These are phyloP conservation scores for Fonsecaea multimorphosa DNA, from an alignment of 2,329 filamentous ascomycete genomes.

Conservation along the genomic window DNA sequence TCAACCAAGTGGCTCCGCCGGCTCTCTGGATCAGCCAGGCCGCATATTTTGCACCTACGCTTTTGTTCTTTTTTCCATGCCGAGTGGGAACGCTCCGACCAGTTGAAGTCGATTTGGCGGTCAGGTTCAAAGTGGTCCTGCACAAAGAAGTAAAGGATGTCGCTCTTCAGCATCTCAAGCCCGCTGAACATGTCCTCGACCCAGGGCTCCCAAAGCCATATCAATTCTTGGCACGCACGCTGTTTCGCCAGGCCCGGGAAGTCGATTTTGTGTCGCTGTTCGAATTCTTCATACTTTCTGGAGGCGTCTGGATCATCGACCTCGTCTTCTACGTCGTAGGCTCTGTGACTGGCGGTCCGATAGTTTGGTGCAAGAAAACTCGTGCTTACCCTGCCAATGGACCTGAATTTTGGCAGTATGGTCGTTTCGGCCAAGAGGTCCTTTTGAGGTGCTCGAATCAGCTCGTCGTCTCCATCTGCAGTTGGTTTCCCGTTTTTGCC, in stretches of 20 bases:
- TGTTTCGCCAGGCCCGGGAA: slow-evolving; percentile 27
- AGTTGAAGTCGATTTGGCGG: slow-evolving; percentile 2
- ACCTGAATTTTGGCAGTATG: slow-evolving; percentile 35
- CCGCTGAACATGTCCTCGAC: slow-evolving; percentile 22
- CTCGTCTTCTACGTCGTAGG: slow-evolving; percentile 38
- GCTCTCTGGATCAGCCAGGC: slow-evolving; percentile 22
- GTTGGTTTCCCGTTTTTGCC: not conserved
- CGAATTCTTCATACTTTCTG: slow-evolving; percentile 31
- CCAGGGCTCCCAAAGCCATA: slow-evolving; percentile 35
- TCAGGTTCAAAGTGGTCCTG: slow-evolving; percentile 16
- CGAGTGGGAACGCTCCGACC: not conserved
- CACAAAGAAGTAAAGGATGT: slow-evolving; percentile 30
- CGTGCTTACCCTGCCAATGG: slow-evolving; percentile 34
- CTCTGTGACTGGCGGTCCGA: slow-evolving; percentile 34
- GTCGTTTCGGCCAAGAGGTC: slow-evolving; percentile 10
- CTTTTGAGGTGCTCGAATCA: slow-evolving; percentile 9
- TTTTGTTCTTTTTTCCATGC: slow-evolving; percentile 22
- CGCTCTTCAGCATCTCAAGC: slow-evolving; percentile 14
- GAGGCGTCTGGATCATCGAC: slow-evolving; percentile 27
- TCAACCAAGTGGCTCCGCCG: slow-evolving; percentile 15
- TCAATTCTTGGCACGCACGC: slow-evolving; percentile 31
- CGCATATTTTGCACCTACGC: slow-evolving; percentile 24
- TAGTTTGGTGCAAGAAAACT: slow-evolving; percentile 38
- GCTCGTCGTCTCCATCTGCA: slow-evolving; percentile 2
- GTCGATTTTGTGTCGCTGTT: slow-evolving; percentile 29